Percentiles rank a stretch among this genome's conserved stretches.
Evolutionary conservation across 768 basidiomycete genomes (phyloP).

Genomic region (Russula griseocarnosa): DNA sequence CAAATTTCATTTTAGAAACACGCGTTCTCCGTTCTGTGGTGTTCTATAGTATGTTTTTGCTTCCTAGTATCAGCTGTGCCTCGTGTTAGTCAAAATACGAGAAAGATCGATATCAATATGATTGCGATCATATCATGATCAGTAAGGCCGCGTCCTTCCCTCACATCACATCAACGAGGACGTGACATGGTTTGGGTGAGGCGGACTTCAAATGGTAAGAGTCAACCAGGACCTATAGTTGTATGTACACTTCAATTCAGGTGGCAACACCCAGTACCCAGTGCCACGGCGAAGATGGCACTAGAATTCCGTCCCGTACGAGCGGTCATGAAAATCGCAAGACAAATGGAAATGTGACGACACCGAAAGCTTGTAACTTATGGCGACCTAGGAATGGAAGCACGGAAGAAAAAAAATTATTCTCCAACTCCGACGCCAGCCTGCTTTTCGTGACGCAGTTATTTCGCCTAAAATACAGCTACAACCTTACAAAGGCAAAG

Average conservation of each 20-base stretch:
- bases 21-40: neutral
- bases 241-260: too few relatives aligned
- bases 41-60: neutral
- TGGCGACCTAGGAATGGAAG: neutral
- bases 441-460: neutral
- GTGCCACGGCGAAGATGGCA: neutral
- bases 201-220: neutral
- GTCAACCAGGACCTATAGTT: neutral
- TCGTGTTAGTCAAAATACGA: neutral
- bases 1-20: neutral
- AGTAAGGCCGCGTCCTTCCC: neutral
- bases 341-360: neutral
- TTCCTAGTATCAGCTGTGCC: neutral
- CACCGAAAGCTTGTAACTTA: too few relatives aligned
- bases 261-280: neutral
- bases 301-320: neutral
- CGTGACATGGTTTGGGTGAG: neutral
- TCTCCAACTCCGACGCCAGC: neutral
- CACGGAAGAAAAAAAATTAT: neutral
- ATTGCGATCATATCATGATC: neutral
- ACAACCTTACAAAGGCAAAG: neutral
- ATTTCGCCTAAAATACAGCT: neutral
- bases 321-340: neutral
- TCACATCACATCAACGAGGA: neutral
- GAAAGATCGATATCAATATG: neutral